Evolutionary conservation across 2,329 filamentous ascomycete genomes (phyloP), one percentile per base, ranked within the genome.

Genomic region (Paramyrothecium roridum): DNA sequence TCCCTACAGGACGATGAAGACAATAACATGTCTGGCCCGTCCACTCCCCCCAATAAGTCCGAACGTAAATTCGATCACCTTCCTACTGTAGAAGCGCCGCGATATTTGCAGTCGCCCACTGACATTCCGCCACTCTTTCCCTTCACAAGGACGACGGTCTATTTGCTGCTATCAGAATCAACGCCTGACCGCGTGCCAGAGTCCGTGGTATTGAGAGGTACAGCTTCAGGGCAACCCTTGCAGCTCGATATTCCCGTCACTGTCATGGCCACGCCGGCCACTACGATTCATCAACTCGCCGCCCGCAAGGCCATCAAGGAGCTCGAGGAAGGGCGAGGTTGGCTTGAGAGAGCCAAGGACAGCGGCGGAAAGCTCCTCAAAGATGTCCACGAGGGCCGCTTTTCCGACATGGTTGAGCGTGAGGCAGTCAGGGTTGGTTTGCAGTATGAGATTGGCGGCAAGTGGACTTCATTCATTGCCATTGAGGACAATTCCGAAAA

Each of bases 401-500:
- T 87, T 64, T 69, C 78, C 13, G 80, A 84, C 49, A 77, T 91
- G 63, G 80, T 86, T 0, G 80, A 88, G 65, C 78, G 80, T 1
- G 88, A 91, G 64, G 86, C 81, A 10, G 85, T 91, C 1, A 74
- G 82, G 0, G 74, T 91, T 0, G 88, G 88, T 0, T 77, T 86
- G 13, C 75, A 79, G 55, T 90, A 84, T 63, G 86, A 90, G 62
- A 81, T 91, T 10, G 82, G 79, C 2, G 83, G 86, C 1, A 88
- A 86, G 64, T 89, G 84, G 81, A 89, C 84, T 63, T 89, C 87
- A 0, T 92, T 91, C 59, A 83, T 91, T 3, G 89, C 89, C 2
- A 76, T 89, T 2, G 77, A 86, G 57, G 72, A 76, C 10, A 69
- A 75, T 1, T 55, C 50, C 7, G 54, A 52, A 4, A 54, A 56